phyloP scores from a whole-genome alignment of 1,139 yeast species.

The Sugiyamaella novakii region DNA sequence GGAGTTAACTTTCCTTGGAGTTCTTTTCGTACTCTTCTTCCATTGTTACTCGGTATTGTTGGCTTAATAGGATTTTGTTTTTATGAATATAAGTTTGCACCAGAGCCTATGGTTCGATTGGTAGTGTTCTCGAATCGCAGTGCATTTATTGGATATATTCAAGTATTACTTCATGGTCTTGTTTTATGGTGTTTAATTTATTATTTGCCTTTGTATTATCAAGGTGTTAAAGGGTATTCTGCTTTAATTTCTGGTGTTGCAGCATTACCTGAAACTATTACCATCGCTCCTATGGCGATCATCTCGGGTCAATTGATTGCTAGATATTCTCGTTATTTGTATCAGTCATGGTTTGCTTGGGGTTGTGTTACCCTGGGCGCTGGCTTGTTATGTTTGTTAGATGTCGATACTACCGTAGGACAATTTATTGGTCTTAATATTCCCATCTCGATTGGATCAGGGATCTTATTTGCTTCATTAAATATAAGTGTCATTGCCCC shows the following conservation, averaged over 20 bases:
- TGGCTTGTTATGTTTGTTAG: conserved; percentile 52
- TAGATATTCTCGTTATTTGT: conserved; percentile 44
- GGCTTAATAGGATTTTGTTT: conserved; percentile 46
- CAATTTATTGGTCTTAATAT: conserved; percentile 57
- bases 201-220: conserved; percentile 58
- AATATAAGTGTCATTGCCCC: conserved; percentile 58
- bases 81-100: conserved; percentile 52
- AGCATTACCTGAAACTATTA: conserved; percentile 55
- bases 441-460: conserved; percentile 57
- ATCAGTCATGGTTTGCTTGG: conserved; percentile 47
- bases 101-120: conserved; percentile 51
- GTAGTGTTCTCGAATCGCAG: conserved; percentile 46
- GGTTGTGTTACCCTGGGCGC: conserved; percentile 53
- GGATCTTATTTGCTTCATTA: conserved; percentile 47
- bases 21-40: conserved; percentile 56
- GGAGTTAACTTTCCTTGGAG: conserved; percentile 52
- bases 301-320: conserved; percentile 51
- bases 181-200: conserved; percentile 47
- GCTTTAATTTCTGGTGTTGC: conserved; percentile 60
- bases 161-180: conserved; percentile 47
- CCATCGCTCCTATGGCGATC: conserved; percentile 53
- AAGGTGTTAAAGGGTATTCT: conserved; percentile 49
- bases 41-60: conserved; percentile 55
- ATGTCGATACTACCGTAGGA: conserved; percentile 44
- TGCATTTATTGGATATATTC: conserved; percentile 43